Evolutionary conservation across 768 basidiomycete species (phyloP).

Genomic region (Tricholoma saponaceum): DNA sequence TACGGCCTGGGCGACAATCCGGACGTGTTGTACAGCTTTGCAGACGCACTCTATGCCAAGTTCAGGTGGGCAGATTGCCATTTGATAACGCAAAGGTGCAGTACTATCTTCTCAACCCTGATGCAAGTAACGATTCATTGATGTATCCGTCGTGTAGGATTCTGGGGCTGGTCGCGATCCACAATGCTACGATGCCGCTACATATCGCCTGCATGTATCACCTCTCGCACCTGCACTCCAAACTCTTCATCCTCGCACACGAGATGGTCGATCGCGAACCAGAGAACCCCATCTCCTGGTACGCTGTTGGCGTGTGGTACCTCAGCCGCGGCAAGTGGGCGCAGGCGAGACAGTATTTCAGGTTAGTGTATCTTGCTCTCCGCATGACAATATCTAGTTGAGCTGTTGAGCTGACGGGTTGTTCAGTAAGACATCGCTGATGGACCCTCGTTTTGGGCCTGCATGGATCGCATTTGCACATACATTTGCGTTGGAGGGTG

Average conservation of each 20-base stretch:
- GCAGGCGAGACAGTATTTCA: slow-evolving; percentile 92
- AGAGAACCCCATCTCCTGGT: slow-evolving; percentile 93
- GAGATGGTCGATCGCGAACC: slow-evolving; percentile 94
- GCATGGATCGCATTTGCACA: slow-evolving; percentile 99
- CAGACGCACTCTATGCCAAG: slow-evolving; percentile 83
- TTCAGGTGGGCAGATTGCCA: slow-evolving; percentile 96
- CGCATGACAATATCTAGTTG: slow-evolving; percentile 2
- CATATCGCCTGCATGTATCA: slow-evolving; percentile 99
- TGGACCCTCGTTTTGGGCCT: slow-evolving; percentile 94
- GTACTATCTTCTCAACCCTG: background rate
- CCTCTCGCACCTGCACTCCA: slow-evolving; percentile 84
- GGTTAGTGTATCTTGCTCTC: slow-evolving; percentile 38
- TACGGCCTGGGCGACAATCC: slow-evolving; percentile 87
- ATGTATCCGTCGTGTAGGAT: slow-evolving; percentile 49
- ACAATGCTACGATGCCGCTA: slow-evolving; percentile 85
- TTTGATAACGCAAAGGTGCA: slow-evolving; percentile 75
- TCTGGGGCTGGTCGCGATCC: slow-evolving; percentile 76
- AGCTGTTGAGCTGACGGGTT: slow-evolving; percentile 1
- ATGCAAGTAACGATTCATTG: background rate
- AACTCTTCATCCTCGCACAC: slow-evolving; percentile 93
- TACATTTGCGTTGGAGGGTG: slow-evolving; percentile 94
- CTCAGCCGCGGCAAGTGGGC: slow-evolving; percentile 82
- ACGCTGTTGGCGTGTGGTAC: slow-evolving; percentile 98
- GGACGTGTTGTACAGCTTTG: slow-evolving; percentile 87
- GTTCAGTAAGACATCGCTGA: slow-evolving; percentile 86